Evolutionary conservation across 345 rosid species (phyloP), one percentile per base, ranked within the genome.

Genomic region (Xanthoceras sorbifolium): DNA sequence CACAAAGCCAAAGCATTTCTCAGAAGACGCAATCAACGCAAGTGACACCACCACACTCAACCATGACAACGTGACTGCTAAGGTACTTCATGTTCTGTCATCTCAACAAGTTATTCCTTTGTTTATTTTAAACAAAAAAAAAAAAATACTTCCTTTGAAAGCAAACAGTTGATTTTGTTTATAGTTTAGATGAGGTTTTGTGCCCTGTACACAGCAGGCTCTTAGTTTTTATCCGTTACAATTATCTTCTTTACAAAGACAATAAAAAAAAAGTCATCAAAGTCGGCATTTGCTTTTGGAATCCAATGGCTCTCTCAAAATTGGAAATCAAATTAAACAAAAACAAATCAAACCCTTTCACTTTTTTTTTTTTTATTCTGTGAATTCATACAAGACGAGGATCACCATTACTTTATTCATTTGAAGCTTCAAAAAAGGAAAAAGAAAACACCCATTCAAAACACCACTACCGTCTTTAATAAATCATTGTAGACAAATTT

Each of bases 241-340:
- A 66, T 73, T 22, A 61, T 28, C 68, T 73, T 66, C 67, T n/a
- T n/a, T n/a, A 23, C 32, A 18, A n/a, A 29, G 10, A 48, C 42
- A 15, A 20, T 7, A 26, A 57, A 72, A 57, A 72, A 38, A 34
- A 59, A 57, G 20, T 6, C 36, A 26, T 15, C 25, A 23, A 73
- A 73, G n/a, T 12, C 25, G 31, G 23, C 10, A 17, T 68, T 34
- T 54, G 67, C 72, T 79, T 73, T 73, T 74, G 86, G 89, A 84
- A 87, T 85, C 89, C 87, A 72, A 83, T 82, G 88, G 73, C 81
- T 32, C 79, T 70, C 63, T 57, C 23, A 23, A 55, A 55, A 42
- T 42, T 42, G 14, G 9, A 42, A 42, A 42, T 42, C 42, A 38
- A 22, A 54, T 54, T 54, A 25, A 18, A 8, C n/a, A n/a, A 54